A percentile compares a stretch with the other conserved stretches of the same genome.
Conservation (phyloP, 768 basidiomycete species). For the Tylopilus sp. region DNA sequence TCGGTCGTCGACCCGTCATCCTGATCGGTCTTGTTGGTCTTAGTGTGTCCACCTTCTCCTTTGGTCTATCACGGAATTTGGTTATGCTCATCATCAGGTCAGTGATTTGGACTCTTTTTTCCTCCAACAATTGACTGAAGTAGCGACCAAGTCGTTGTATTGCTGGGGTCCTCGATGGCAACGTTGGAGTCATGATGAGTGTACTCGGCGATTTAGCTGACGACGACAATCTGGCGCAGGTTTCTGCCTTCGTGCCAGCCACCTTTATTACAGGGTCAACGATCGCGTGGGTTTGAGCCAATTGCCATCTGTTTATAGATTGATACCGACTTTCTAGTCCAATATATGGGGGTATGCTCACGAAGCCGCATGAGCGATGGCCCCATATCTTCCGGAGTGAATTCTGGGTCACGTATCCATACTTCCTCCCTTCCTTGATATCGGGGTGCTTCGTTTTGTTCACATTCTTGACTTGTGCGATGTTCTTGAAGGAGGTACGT, state of each 20-base stretch:
- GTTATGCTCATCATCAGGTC: slow-evolving; percentile 55
- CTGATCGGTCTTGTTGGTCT: slow-evolving; percentile 52
- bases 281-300: too few relatives aligned
- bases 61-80: slow-evolving; percentile 60
- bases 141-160: slow-evolving; percentile 29
- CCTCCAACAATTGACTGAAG: slow-evolving; percentile 6
- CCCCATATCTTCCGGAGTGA: too few relatives aligned
- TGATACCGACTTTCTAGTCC: too few relatives aligned
- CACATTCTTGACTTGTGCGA: too few relatives aligned
- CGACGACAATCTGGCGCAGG: not conserved
- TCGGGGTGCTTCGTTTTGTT: too few relatives aligned
- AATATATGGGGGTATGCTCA: too few relatives aligned
- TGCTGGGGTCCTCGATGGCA: slow-evolving; percentile 38
- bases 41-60: slow-evolving; percentile 50
- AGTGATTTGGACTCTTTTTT: not conserved
- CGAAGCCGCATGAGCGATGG: too few relatives aligned
- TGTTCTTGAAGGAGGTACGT: too few relatives aligned
- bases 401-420: too few relatives aligned
- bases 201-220: not conserved
- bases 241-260: not conserved
- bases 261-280: not conserved
- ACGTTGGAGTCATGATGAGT: slow-evolving; percentile 37
- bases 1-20: slow-evolving; percentile 61
- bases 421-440: too few relatives aligned
- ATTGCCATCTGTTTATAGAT: too few relatives aligned